Conservation (phyloP, 768 basidiomycete species). For the Mrakia hoshinonis region DNA sequence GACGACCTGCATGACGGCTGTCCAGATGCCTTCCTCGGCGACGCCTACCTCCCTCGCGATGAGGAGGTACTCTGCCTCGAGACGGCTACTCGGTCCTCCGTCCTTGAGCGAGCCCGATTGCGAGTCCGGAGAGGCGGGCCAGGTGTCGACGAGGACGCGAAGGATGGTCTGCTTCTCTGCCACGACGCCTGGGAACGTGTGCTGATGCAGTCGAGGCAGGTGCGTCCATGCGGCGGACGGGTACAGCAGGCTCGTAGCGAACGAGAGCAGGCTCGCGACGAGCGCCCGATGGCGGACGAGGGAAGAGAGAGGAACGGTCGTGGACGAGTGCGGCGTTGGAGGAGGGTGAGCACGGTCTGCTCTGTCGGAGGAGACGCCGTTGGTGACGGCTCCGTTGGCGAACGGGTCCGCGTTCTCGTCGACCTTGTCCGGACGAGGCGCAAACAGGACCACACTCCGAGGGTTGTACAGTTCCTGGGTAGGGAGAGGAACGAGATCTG, state of each 20-base stretch:
- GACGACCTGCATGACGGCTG: background rate
- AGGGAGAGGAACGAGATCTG: background rate
- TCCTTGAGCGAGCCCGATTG: background rate
- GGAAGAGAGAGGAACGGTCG: background rate
- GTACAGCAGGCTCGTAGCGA: conserved; percentile 3
- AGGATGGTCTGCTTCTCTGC: background rate
- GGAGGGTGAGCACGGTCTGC: background rate
- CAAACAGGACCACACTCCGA: conserved; percentile 1
- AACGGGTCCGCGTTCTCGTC: background rate
- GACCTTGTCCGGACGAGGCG: background rate
- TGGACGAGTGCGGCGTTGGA: background rate
- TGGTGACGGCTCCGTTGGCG: background rate
- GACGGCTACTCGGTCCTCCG: background rate
- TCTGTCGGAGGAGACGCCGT: background rate
- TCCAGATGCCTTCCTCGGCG: conserved; percentile 7
- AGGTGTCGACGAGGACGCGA: conserved; percentile 13
- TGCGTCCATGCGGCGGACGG: background rate
- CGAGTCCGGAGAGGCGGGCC: background rate
- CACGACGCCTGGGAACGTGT: conserved; percentile 6
- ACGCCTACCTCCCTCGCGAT: background rate
- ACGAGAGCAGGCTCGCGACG: conserved; percentile 17
- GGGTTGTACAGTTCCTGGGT: background rate
- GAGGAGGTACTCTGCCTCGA: conserved; percentile 7
- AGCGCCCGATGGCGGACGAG: conserved; percentile 17
- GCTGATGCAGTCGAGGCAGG: background rate